Evolutionary conservation across 2,329 filamentous ascomycete genomes (phyloP), one percentile per base, ranked within the genome.

Genomic region (Colletotrichum eremochloae): DNA sequence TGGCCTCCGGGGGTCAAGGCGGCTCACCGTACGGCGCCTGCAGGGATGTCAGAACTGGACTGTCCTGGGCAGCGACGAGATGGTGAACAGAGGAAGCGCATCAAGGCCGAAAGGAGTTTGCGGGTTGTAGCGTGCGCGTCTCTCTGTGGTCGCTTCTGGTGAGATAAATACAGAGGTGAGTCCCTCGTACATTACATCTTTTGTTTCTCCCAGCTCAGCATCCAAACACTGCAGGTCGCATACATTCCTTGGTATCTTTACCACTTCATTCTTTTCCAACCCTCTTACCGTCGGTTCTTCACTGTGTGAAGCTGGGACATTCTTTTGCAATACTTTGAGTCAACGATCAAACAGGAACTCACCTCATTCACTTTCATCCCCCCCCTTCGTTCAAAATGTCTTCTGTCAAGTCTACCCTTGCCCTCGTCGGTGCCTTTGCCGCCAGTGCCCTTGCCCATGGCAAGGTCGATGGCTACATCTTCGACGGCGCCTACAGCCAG

Each of bases 241-340:
- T 58, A 63, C 65, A 68, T 56, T 72, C 65, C 63, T 63, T 68
- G 69, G 65, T 72, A 58, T 42, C 55, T 69, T 62, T 8, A 69
- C 66, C 69, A 68, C 44, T 69, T 69, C 69, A 72, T 72, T 72
- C 69, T 69, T 69, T 72, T 72, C 31, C 53, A 60, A 58, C 44
- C 60, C 7, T 64, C 60, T 46, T 48, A 61, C 66, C 66, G 66
- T 72, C 66, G 65, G 69, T 69, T 73, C 71, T 73, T 73, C 71
- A 73, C 71, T 71, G 71, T 67, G 71, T 73, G 71, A 73, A 73
- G 62, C 71, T 71, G 71, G 67, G 67, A 73, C 71, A 73, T 71
- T 71, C 71, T 66, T 73, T 71, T 71, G 68, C 71, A 67, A 66
- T 29, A 44, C 50, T 73, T 71, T 63, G 62, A 66, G 67, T 38